Percentiles rank a stretch among this genome's conserved stretches.
These are phyloP conservation scores for Chaetomiaceae sp. DNA, from an alignment of 2,329 filamentous ascomycete species.

Conservation along the genomic window DNA sequence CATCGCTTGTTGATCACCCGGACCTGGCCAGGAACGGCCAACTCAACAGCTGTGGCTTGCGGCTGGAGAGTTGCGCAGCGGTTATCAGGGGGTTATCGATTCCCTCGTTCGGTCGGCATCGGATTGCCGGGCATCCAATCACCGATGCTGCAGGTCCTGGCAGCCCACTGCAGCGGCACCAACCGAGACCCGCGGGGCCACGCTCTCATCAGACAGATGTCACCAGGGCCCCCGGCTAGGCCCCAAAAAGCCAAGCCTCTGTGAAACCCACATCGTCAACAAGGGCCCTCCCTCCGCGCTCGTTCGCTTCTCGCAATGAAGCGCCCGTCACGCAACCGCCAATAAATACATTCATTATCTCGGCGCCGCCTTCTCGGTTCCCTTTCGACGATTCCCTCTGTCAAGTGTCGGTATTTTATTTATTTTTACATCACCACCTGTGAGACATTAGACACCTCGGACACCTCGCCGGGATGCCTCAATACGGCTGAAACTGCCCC, in stretches of 20 bases:
- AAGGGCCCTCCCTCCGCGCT: background rate
- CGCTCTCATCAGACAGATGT: background rate
- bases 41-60: background rate
- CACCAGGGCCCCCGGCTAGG: slow-evolving; percentile 1
- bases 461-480: slow-evolving; percentile 15
- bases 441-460: background rate
- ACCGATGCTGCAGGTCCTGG: background rate
- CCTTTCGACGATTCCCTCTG: too few species aligned
- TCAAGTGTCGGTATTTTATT: too few species aligned
- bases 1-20: background rate
- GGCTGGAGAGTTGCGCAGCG: too few species aligned
- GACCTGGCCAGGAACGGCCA: too few species aligned
- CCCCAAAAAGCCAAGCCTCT: slow-evolving; percentile 8
- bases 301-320: background rate
- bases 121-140: slow-evolving; percentile 3
- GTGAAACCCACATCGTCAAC: slow-evolving; percentile 6
- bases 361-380: too few species aligned
- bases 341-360: background rate
- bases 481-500: slow-evolving; percentile 9
- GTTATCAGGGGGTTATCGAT: background rate
- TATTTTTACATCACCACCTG: too few species aligned
- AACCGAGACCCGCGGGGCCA: slow-evolving; percentile 8
- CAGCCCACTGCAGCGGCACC: background rate
- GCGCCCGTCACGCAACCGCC: background rate
- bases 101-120: background rate